Conservation (phyloP, 2,329 filamentous ascomycete species). For the Penicillium freii region DNA sequence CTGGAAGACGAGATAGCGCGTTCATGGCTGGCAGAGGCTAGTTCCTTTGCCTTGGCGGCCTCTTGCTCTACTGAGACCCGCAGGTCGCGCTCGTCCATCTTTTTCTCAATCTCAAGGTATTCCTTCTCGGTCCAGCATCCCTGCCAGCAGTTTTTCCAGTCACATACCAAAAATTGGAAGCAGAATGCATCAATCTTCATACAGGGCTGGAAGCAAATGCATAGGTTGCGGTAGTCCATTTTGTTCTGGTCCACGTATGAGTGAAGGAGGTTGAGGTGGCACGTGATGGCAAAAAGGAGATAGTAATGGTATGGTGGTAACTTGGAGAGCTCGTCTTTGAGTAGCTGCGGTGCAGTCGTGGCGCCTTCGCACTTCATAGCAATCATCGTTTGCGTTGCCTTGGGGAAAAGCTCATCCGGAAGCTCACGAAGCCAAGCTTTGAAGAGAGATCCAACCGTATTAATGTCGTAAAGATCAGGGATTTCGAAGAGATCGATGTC, state of each 20-base stretch:
- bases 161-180: constrained; percentile 90
- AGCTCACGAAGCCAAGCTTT: constrained; percentile 94
- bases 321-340: constrained; percentile 88
- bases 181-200: constrained; percentile 95
- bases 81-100: constrained; percentile 36
- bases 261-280: constrained; percentile 86
- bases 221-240: constrained; percentile 94
- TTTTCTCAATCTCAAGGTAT: constrained; percentile 61
- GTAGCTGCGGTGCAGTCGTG: constrained; percentile 75
- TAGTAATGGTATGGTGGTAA: constrained; percentile 98
- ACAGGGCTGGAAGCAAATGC: constrained; percentile 95
- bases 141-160: constrained; percentile 97
- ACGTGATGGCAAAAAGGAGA: constrained; percentile 93
- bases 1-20: constrained; percentile 64
- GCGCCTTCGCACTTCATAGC: constrained; percentile 75
- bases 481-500: constrained; percentile 90
- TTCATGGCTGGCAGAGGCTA: constrained; percentile 46
- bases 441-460: constrained; percentile 92
- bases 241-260: constrained; percentile 95
- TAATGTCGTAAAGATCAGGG: constrained; percentile 88
- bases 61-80: constrained; percentile 28
- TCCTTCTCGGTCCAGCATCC: constrained; percentile 87
- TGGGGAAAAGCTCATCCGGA: constrained; percentile 92
- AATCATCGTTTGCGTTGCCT: constrained; percentile 75
- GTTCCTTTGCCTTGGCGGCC: constrained; percentile 17